Conservation (phyloP, 768 basidiomycete genomes). For the Hebeloma cylindrosporum region DNA sequence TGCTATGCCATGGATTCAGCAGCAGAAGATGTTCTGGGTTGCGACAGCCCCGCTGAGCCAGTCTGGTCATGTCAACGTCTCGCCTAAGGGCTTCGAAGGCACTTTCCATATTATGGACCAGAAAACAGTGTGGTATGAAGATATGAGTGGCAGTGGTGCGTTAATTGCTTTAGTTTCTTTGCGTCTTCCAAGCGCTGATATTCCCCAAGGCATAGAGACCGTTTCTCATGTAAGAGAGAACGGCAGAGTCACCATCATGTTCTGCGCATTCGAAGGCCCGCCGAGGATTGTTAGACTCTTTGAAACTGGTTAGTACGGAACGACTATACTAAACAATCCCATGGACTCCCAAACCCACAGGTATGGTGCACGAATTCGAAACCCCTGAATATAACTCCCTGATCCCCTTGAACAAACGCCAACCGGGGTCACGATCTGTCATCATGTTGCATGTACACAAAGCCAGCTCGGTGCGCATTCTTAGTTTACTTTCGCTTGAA, state of each 20-base stretch:
- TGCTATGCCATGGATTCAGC: conserved; percentile 49
- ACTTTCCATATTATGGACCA: conserved; percentile 51
- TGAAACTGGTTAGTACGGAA: conserved; percentile 44
- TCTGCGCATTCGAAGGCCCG: conserved; percentile 59
- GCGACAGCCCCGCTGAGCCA: conserved; percentile 56
- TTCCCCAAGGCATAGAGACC: conserved; percentile 21
- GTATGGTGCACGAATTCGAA: conserved; percentile 56
- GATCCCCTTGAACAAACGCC: conserved; percentile 43
- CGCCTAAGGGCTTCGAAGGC: conserved; percentile 54
- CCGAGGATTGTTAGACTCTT: conserved; percentile 62
- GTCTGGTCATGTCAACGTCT: conserved; percentile 63
- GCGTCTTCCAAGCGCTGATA: neutral
- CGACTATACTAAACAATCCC: neutral
- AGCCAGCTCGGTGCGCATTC: conserved; percentile 42
- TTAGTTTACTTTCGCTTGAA: neutral
- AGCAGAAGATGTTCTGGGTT: conserved; percentile 66
- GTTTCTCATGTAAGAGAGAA: conserved; percentile 60
- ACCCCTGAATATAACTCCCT: conserved; percentile 51
- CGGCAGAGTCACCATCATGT: conserved; percentile 59
- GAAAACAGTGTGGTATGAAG: conserved; percentile 64
- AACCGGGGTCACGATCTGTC: conserved; percentile 53
- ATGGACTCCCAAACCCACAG: conserved; percentile 27
- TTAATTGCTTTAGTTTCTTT: conserved; percentile 2
- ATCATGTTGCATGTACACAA: conserved; percentile 58
- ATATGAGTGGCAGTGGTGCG: conserved; percentile 62